Base-by-base conservation (phyloP, 768 basidiomycete genomes). In the Mycena metata region DNA sequence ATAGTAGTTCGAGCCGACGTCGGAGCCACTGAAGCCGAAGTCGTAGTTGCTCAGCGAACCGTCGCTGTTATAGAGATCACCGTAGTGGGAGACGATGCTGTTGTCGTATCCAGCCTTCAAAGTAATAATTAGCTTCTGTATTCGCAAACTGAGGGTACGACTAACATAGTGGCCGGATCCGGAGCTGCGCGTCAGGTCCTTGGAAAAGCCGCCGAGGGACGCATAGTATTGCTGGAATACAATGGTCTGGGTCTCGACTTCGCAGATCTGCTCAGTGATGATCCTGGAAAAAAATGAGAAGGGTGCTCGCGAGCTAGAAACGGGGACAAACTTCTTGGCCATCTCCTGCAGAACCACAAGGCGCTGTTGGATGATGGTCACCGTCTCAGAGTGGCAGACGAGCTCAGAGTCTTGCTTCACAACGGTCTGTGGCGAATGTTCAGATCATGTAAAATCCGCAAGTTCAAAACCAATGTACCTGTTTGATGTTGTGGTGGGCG, bases 211-310 rank as follows among this genome's bases (percentile, higher is more conserved):
- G 67, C 77, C 74, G 64, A 85, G 70, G 65, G 80, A 77, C 17
- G 80, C 72, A 68, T 80, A 77, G 79, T 81, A 83, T 72, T 85
- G 66, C 41, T 83, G 76, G 74, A 85, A 81, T 66, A 84, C 79
- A 57, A 84, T 80, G 59, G 82, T 82, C 71, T 87, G 86, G 35
- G 80, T 81, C 72, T 87, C 86, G 55, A 86, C 85, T 54, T 86
- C 83, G 73, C 86, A 87, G 67, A 85, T 79, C 61, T 83, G 82
- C 75, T 85, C 82, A 39, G 80, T 78, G 73, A 85, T 81, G 75
- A 85, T 80, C 76, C 83, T 85, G 59, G 49, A 35, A 50, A 7
- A 13, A 45, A 45, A 15, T 9, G 30, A 33, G 26, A 43, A 46
- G 43, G 6, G 19, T 15, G 17, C 39, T 39, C 60, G 58, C 60